phyloP scores from a whole-genome alignment of 2,329 filamentous ascomycete genomes.

The Geosmithia flava region DNA sequence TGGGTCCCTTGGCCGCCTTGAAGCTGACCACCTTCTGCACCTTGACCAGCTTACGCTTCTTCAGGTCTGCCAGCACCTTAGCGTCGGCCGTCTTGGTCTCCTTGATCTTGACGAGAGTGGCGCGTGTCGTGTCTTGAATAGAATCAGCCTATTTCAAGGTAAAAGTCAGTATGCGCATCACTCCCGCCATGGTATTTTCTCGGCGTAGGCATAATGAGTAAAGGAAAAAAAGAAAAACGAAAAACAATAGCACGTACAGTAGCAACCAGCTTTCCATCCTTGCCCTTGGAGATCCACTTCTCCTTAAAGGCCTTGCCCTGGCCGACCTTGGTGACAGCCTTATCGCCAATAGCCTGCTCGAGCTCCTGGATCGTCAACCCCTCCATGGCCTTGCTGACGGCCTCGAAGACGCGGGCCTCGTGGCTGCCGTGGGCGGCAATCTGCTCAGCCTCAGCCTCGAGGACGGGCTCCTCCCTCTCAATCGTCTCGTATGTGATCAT shows the following conservation, averaged over 20 bases:
- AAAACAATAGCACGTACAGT: conserved; percentile 23
- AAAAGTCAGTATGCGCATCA: conserved; percentile 1
- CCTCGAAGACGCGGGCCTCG: conserved; percentile 72
- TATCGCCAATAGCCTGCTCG: conserved; percentile 57
- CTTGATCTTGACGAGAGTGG: conserved; percentile 63
- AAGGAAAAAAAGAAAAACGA: no score
- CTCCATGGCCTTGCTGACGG: conserved; percentile 57
- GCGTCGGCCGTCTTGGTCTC: conserved; percentile 58
- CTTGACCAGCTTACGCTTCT: conserved; percentile 82
- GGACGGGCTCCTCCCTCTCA: conserved; percentile 62
- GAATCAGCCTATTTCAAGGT: conserved; percentile 40
- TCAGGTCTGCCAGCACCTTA: conserved; percentile 70
- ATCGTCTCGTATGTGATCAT: conserved; percentile 82
- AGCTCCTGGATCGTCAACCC: conserved; percentile 72
- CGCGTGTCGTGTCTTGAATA: conserved; percentile 68
- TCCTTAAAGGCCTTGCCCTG: conserved; percentile 87
- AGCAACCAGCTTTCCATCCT: conserved; percentile 42
- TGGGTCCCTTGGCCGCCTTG: conserved; percentile 70
- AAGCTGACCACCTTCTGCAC: conserved; percentile 79
- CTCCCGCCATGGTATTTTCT: neutral
- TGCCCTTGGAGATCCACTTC: conserved; percentile 56
- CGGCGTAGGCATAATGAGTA: neutral
- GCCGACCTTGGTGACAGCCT: conserved; percentile 68
- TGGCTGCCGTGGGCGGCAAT: conserved; percentile 68
- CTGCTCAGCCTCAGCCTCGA: conserved; percentile 64